A percentile compares a stretch with the other conserved stretches of the same genome.
These are phyloP conservation scores for Suillus spraguei DNA, from an alignment of 768 basidiomycete genomes.

Conservation along the genomic window DNA sequence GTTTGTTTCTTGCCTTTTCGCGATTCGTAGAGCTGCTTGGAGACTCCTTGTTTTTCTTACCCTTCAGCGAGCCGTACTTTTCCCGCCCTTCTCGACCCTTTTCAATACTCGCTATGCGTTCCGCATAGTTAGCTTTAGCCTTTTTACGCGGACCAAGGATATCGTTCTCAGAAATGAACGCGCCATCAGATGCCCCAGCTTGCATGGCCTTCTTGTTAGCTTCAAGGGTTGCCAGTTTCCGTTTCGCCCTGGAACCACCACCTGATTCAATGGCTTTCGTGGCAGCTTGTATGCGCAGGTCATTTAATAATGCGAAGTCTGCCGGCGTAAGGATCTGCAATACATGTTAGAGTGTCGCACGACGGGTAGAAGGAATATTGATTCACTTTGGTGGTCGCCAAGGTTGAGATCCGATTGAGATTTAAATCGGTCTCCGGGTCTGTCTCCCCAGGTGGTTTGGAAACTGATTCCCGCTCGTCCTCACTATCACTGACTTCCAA, in stretches of 20 bases:
- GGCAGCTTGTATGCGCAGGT: slow-evolving; percentile 82
- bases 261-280: slow-evolving; percentile 67
- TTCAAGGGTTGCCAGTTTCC: slow-evolving; percentile 85
- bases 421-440: slow-evolving; percentile 28
- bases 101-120: slow-evolving; percentile 88
- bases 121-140: slow-evolving; percentile 90
- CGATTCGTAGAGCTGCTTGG: slow-evolving; percentile 89
- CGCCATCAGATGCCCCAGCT: slow-evolving; percentile 42
- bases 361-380: background rate
- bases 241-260: slow-evolving; percentile 78
- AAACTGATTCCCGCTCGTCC: slow-evolving; percentile 50
- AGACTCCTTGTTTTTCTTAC: slow-evolving; percentile 84
- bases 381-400: slow-evolving; percentile 80
- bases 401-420: slow-evolving; percentile 53
- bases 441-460: slow-evolving; percentile 6
- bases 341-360: background rate
- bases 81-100: slow-evolving; percentile 95
- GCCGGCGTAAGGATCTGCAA: slow-evolving; percentile 93
- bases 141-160: slow-evolving; percentile 95
- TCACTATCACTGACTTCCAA: slow-evolving; percentile 88
- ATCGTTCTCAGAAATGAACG: slow-evolving; percentile 85
- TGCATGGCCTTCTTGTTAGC: slow-evolving; percentile 61
- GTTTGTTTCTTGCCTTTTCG: slow-evolving; percentile 93
- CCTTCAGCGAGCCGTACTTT: slow-evolving; percentile 87
- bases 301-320: slow-evolving; percentile 90